A percentile compares a stretch with the other conserved stretches of the same genome.
These are phyloP conservation scores for Leishmania amazonensis DNA, from an alignment of 208 protist species.

Conservation along the genomic window DNA sequence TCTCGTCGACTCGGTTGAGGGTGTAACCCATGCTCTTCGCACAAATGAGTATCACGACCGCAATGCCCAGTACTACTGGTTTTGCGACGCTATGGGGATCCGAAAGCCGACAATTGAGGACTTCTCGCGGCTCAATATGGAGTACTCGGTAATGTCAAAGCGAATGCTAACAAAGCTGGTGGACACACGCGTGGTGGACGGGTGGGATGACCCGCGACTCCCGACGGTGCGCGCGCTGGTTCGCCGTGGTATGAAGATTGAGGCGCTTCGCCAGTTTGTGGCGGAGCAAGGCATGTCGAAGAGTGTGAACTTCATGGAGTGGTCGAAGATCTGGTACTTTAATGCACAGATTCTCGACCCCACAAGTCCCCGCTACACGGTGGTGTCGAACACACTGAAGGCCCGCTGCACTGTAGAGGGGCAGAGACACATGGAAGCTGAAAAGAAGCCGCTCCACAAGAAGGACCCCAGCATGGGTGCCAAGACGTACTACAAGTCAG, in stretches of 20 bases:
- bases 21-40: constrained; percentile 98
- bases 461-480: constrained; percentile 95
- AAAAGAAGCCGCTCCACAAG: constrained; percentile 88
- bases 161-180: constrained; percentile 98
- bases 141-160: constrained; percentile 99
- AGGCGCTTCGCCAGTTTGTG: constrained; percentile 97
- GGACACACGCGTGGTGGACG: constrained; percentile 94
- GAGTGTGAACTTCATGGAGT: constrained; percentile 97
- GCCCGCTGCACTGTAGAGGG: constrained; percentile 81
- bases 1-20: constrained; percentile 98
- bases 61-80: constrained; percentile 97
- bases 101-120: constrained; percentile 94
- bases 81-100: constrained; percentile 92
- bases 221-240: constrained; percentile 97
- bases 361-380: constrained; percentile 96
- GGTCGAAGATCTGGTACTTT: constrained; percentile 98
- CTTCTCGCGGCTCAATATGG: constrained; percentile 99
- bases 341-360: constrained; percentile 98
- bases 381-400: constrained; percentile 83
- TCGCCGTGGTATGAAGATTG: constrained; percentile 96
- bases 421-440: constrained; percentile 58
- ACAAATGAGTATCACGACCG: constrained; percentile 99
- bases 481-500: constrained; percentile 92
- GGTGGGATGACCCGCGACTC: constrained; percentile 99
- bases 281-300: constrained; percentile 97